Evolutionary conservation across 805 yeast species (phyloP).

Genomic region (Zygosaccharomyces rouxii): DNA sequence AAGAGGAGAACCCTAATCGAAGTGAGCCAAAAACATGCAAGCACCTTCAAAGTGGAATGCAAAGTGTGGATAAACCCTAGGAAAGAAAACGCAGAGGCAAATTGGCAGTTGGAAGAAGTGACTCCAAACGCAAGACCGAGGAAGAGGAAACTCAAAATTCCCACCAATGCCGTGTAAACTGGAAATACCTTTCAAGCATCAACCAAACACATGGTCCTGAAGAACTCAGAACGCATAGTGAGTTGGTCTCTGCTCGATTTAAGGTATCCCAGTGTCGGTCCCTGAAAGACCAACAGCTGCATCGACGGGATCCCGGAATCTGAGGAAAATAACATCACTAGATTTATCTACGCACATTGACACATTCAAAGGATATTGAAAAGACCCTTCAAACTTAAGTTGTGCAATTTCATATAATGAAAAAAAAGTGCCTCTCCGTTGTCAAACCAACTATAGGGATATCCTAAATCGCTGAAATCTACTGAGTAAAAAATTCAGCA

Average conservation of each 20-base stretch:
- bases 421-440: not conserved
- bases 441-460: not conserved
- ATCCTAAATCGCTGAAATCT: not conserved
- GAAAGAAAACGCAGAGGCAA: not conserved
- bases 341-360: constrained; percentile 33
- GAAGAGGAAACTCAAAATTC: not conserved
- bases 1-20: constrained; percentile 11
- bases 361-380: constrained; percentile 32
- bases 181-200: not conserved
- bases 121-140: constrained; percentile 1
- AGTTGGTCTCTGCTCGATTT: not conserved
- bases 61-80: not conserved
- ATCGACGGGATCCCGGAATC: constrained; percentile 11
- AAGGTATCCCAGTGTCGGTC: not conserved
- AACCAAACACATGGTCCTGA: not conserved
- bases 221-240: constrained; percentile 4
- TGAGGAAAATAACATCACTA: constrained; percentile 5
- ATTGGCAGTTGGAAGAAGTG: constrained; percentile 3
- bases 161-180: not conserved
- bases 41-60: not conserved
- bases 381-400: constrained; percentile 34
- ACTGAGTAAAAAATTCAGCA: not conserved
- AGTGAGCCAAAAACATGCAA: not conserved
- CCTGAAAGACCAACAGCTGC: not conserved
- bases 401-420: constrained; percentile 20